Percentiles rank a stretch among this genome's conserved stretches.
Conservation (phyloP, 2,329 filamentous ascomycete genomes). For the Nannizziopsis barbatae region DNA sequence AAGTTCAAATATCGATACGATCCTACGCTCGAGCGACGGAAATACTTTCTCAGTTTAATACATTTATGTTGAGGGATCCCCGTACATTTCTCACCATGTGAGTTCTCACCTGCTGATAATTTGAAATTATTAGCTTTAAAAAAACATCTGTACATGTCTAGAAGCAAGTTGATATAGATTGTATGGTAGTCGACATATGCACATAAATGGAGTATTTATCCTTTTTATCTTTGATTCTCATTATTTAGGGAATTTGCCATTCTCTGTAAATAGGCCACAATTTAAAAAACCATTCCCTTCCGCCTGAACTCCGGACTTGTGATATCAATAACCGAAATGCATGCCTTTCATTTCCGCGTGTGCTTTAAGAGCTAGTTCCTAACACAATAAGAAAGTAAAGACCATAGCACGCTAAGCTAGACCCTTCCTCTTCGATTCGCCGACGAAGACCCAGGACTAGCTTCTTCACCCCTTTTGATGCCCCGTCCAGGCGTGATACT, state of each 20-base stretch:
- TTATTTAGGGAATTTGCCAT: background rate
- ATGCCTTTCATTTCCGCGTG: too few species aligned
- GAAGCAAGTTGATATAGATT: background rate
- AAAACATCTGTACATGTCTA: constrained; percentile 1
- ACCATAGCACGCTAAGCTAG: background rate
- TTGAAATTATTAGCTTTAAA: background rate
- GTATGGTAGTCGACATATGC: background rate
- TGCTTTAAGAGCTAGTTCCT: too few species aligned
- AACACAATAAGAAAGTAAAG: background rate
- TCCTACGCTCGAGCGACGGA: background rate
- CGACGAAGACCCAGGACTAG: background rate
- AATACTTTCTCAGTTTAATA: background rate
- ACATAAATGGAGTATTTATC: background rate
- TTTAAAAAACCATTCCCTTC: too few species aligned
- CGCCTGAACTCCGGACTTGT: too few species aligned
- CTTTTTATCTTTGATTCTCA: background rate
- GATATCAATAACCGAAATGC: too few species aligned
- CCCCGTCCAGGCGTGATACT: background rate
- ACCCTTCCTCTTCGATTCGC: constrained; percentile 3
- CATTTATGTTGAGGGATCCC: background rate
- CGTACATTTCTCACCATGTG: background rate
- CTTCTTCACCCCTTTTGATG: background rate
- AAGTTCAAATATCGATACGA: background rate
- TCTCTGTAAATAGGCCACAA: too few species aligned
- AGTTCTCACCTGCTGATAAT: background rate